A percentile compares a stretch with the other conserved stretches of the same genome.
Evolutionary conservation across 371 early-diverging fungal genomes (phyloP).

Genomic region (Syncephalis fuscata): DNA sequence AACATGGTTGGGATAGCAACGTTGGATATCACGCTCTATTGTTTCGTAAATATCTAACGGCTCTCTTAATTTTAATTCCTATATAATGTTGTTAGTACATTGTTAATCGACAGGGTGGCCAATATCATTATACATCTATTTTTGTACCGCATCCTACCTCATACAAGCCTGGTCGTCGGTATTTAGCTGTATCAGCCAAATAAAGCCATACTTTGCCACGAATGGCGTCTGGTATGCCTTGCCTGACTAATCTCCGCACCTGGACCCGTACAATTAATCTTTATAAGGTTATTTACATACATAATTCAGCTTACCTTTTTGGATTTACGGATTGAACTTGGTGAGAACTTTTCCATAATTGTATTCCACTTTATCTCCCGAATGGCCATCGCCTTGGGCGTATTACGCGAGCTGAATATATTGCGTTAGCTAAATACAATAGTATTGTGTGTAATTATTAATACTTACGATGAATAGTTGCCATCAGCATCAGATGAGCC

Average conservation of each 20-base stretch:
- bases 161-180: conserved; percentile 24
- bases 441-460: conserved; percentile 5
- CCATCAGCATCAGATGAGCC: conserved; percentile 1
- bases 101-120: not conserved
- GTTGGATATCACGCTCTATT: conserved; percentile 76
- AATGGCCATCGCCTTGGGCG: conserved; percentile 2
- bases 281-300: not conserved
- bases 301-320: not conserved
- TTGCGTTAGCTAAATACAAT: not conserved
- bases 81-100: too few relatives aligned
- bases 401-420: not conserved
- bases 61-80: conserved; percentile 13
- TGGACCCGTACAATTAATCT: conserved; percentile 11
- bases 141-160: conserved; percentile 13
- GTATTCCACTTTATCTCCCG: conserved; percentile 3
- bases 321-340: not conserved
- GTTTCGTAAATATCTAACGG: conserved; percentile 46
- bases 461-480: conserved; percentile 4
- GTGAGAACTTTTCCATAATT: not conserved
- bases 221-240: conserved; percentile 56
- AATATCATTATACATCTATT: conserved; percentile 8
- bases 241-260: conserved; percentile 47
- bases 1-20: conserved; percentile 77
- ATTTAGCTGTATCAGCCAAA: conserved; percentile 29
- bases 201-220: conserved; percentile 59